Evolutionary conservation across 2,329 filamentous ascomycete species (phyloP).

Genomic region (Tolypocladium capitatum): DNA sequence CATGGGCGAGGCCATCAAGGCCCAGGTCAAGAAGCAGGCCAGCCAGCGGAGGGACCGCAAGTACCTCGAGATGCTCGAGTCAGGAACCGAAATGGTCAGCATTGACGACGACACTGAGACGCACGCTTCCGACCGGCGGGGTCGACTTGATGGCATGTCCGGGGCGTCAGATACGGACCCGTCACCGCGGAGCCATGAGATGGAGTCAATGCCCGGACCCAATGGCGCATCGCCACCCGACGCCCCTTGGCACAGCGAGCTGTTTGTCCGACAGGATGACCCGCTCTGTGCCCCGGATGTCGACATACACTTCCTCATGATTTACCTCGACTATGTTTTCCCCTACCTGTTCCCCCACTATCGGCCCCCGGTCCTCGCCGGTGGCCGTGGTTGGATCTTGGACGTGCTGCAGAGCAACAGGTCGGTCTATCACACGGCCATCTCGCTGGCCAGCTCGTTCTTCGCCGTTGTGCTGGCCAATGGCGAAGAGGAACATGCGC

Average conservation of each 20-base stretch:
- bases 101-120: slow-evolving; percentile 8
- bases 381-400: slow-evolving; percentile 48
- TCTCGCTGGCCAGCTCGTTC: slow-evolving; percentile 45
- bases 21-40: slow-evolving; percentile 42
- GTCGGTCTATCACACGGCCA: slow-evolving; percentile 41
- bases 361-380: slow-evolving; percentile 37
- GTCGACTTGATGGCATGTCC: slow-evolving; percentile 5
- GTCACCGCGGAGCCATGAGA: slow-evolving; percentile 9
- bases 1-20: slow-evolving; percentile 40
- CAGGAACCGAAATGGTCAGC: slow-evolving; percentile 15
- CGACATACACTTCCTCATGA: slow-evolving; percentile 35
- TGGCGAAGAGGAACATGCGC: slow-evolving; percentile 18
- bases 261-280: slow-evolving; percentile 11
- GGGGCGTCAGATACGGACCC: slow-evolving; percentile 16
- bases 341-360: slow-evolving; percentile 53
- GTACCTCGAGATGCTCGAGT: slow-evolving; percentile 29
- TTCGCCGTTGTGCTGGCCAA: slow-evolving; percentile 31
- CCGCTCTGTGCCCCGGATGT: slow-evolving; percentile 9
- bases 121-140: slow-evolving; percentile 1
- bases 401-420: slow-evolving; percentile 43
- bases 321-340: slow-evolving; percentile 49
- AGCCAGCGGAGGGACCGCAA: slow-evolving; percentile 35
- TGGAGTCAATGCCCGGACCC: slow-evolving; percentile 14
- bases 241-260: slow-evolving; percentile 18
- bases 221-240: slow-evolving; percentile 18